Conservation (phyloP, 306 rosid species). For the Citrullus amarus region DNA sequence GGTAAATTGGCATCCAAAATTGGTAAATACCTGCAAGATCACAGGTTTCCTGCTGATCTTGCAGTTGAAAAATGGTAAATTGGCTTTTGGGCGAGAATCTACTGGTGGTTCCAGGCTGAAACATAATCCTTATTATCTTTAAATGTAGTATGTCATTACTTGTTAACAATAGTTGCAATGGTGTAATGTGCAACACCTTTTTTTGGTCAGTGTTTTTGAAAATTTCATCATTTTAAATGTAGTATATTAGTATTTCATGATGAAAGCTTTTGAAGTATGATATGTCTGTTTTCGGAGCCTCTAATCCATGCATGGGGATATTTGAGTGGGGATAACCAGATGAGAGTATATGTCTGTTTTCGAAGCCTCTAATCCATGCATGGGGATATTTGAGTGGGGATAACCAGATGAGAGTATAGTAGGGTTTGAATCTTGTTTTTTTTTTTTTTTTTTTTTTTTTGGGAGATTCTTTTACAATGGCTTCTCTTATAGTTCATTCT, state of each 20-base stretch:
- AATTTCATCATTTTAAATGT: not conserved
- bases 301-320: not conserved
- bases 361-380: not conserved
- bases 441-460: not conserved
- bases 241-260: not conserved
- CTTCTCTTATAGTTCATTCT: no score
- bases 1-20: not conserved
- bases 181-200: not conserved
- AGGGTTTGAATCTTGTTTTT: not conserved
- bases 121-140: not conserved
- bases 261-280: not conserved
- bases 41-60: not conserved
- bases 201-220: not conserved
- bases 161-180: not conserved
- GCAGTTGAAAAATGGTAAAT: not conserved
- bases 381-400: not conserved
- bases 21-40: not conserved
- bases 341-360: not conserved
- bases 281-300: not conserved
- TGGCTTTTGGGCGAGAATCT: not conserved
- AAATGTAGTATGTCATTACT: not conserved
- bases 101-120: not conserved
- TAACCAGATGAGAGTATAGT: not conserved
- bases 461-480: no score
- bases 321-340: not conserved